Evolutionary conservation across 495 filamentous ascomycete species (phyloP).

Genomic region (Hyaloscypha hepaticicola): DNA sequence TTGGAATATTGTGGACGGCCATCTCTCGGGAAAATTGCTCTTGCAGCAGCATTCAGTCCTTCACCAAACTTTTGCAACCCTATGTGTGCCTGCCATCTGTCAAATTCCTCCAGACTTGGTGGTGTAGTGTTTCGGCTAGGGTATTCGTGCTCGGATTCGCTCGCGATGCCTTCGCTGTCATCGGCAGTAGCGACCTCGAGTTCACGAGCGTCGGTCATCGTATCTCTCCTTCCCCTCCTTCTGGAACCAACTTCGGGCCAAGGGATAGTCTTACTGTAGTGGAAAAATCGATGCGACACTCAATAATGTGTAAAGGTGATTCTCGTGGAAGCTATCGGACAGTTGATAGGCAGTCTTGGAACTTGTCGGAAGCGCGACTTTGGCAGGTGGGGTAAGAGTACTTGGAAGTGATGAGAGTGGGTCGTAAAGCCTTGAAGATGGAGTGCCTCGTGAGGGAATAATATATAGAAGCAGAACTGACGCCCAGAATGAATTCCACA

Average conservation of each 20-base stretch:
- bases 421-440: not conserved
- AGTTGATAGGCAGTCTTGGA: not conserved
- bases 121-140: not conserved
- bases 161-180: conserved; percentile 1
- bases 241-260: not conserved
- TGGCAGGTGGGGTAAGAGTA: not conserved
- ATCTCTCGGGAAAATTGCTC: conserved; percentile 3
- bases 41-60: conserved; percentile 13
- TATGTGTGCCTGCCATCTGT: conserved; percentile 14
- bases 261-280: not conserved
- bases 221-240: not conserved
- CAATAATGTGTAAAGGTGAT: not conserved
- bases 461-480: not conserved
- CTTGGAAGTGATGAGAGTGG: not conserved
- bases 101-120: conserved; percentile 2
- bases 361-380: not conserved
- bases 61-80: conserved; percentile 14
- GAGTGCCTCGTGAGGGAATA: not conserved
- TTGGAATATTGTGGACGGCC: not conserved
- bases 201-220: not conserved
- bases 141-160: conserved; percentile 9
- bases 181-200: not conserved
- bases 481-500: not conserved
- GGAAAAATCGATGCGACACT: not conserved
- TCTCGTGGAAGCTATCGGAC: not conserved